Evolutionary conservation across 305 asterid species (phyloP).

Genomic region (Rubia peregrina): DNA sequence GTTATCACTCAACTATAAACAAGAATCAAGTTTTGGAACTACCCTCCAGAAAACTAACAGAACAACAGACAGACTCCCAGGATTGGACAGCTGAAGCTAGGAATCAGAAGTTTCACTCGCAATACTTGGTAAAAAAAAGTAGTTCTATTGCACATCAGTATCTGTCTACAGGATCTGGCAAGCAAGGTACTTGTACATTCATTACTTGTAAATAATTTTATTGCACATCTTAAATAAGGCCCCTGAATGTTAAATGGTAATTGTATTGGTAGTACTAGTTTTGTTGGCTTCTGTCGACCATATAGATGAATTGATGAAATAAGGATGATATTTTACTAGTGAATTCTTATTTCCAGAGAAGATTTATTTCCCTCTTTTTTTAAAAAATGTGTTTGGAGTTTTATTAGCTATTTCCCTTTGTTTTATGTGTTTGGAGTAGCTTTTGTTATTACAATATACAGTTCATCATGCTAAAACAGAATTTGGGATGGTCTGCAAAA

Average conservation of each 20-base stretch:
- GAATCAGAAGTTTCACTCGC: too few species aligned
- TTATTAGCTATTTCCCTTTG: background rate
- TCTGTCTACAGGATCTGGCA: background rate
- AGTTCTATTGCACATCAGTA: background rate
- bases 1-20: background rate
- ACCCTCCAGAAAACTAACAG: background rate
- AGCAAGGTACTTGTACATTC: background rate
- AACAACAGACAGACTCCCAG: background rate
- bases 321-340: background rate
- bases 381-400: background rate
- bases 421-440: background rate
- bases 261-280: background rate
- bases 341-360: background rate
- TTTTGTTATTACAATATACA: too few species aligned
- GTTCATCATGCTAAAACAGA: background rate
- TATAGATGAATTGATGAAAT: background rate
- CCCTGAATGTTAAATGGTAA: background rate
- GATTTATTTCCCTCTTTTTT: background rate
- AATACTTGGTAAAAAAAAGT: background rate
- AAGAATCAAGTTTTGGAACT: background rate
- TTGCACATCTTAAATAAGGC: background rate
- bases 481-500: background rate
- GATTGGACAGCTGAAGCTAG: background rate
- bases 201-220: slow-evolving; percentile 1
- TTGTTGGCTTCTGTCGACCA: background rate